These are phyloP conservation scores for Iris pallida DNA, from an alignment of 116 monocot species.

Conservation along the genomic window DNA sequence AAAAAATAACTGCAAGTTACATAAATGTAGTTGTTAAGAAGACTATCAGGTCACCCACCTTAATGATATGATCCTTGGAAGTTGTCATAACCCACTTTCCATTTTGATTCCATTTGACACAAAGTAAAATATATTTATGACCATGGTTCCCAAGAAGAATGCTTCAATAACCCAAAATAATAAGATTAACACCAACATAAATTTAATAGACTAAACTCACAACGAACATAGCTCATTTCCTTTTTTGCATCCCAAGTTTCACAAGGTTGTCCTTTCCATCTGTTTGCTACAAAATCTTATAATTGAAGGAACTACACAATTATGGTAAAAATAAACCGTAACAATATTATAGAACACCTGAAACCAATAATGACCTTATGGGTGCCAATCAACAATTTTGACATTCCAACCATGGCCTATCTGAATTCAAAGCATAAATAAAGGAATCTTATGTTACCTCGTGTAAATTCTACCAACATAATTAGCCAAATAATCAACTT, in stretches of 20 bases:
- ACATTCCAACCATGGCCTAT: slow-evolving; percentile 99
- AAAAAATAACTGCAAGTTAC: too few relatives aligned
- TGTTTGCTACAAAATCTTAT: slow-evolving; percentile 10
- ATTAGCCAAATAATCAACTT: not conserved
- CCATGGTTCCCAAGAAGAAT: slow-evolving; percentile 68
- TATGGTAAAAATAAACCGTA: slow-evolving; percentile 6
- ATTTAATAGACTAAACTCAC: slow-evolving; percentile 37
- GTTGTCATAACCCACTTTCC: slow-evolving; percentile 97
- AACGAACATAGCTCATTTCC: slow-evolving; percentile 90
- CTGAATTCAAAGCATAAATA: slow-evolving; percentile 48
- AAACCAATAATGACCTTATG: slow-evolving; percentile 87
- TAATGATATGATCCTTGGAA: slow-evolving; percentile 97
- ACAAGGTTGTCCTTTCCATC: slow-evolving; percentile 99
- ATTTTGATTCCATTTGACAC: slow-evolving; percentile 99
- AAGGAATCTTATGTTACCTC: slow-evolving; percentile 37
- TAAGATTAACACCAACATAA: not conserved
- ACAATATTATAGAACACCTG: slow-evolving; percentile 41
- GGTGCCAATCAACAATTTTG: slow-evolving; percentile 98
- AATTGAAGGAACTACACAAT: not conserved
- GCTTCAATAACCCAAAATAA: slow-evolving; percentile 5
- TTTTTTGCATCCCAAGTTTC: slow-evolving; percentile 98
- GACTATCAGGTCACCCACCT: slow-evolving; percentile 35
- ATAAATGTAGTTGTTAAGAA: too few relatives aligned
- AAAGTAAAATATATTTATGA: slow-evolving; percentile 94
- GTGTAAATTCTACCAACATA: slow-evolving; percentile 15